Evolutionary conservation across 768 basidiomycete genomes (phyloP), one percentile per base, ranked within the genome.

Genomic region (Boletus insuetus): DNA sequence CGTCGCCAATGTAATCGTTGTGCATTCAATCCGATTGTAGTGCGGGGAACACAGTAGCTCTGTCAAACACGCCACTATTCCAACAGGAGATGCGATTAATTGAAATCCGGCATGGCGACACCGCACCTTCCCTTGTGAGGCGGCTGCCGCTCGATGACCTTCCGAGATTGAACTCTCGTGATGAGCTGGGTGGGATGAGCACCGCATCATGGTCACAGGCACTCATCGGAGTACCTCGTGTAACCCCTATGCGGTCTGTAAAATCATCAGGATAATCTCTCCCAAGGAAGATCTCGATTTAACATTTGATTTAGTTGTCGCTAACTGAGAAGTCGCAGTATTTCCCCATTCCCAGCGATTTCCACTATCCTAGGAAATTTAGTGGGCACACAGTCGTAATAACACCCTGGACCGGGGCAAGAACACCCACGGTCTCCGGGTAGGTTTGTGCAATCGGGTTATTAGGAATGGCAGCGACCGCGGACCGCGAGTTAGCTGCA

Each of bases 261-360:
- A 41, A 51, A 37, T 42, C 42, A 26, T 42, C 46, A 53, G 34
- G 42, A 53, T 19, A 42, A 55, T 52, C 43, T 53, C 43, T 48
- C 17, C 32, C 49, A 19, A 2, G 10, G 13, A 35, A 35, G 34
- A 35, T 35, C 12, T 14, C 11, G 14, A 35, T 12, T 35, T 37
- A 14, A 22, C 19, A 40, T 37, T 37, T 31, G 39, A 47, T 37
- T 49, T 42, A 6, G 34, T 14, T 12, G 34, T 35, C 34, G 34
- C 12, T 14, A 14, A 35, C 14, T 35, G 34, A 22, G 49, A 58
- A 54, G 10, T 42, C 16, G 14, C 34, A 45, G 41, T 24, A 8
- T 42, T 29, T 31, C 40, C 31, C 38, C 9, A 11, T 56, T 62
- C 52, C 54, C 32, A 48, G 26, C 22, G 6, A 11, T 42, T 48